Conservation (phyloP, 352 stramenopile species). For the Globisporangium paroecandrum region DNA sequence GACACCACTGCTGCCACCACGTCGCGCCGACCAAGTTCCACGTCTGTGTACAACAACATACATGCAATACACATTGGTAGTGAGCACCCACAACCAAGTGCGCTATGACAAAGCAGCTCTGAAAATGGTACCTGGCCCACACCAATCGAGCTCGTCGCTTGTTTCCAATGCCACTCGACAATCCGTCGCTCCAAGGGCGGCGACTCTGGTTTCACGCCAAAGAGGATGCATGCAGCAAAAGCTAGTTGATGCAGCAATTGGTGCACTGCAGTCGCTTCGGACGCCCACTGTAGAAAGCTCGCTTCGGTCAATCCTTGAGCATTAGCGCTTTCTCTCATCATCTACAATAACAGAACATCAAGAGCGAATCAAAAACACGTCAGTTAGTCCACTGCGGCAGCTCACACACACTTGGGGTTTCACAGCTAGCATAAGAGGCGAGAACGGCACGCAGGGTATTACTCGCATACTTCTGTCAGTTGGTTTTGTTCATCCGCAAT, state of each 20-base stretch:
- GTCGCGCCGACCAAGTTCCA: conserved; percentile 73
- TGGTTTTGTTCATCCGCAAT: conserved; percentile 34
- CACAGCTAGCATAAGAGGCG: not conserved
- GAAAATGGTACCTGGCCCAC: conserved; percentile 48
- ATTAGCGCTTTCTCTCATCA: not conserved
- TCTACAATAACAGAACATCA: not conserved
- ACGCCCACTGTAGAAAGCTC: conserved; percentile 53
- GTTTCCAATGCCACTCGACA: conserved; percentile 69
- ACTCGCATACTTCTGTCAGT: conserved; percentile 34
- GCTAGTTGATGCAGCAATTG: conserved; percentile 68
- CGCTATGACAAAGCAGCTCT: not conserved
- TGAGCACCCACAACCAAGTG: conserved; percentile 3
- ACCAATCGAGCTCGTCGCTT: conserved; percentile 36
- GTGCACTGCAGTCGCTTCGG: conserved; percentile 32
- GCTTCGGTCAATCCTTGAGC: conserved; percentile 29
- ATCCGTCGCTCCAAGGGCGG: conserved; percentile 65
- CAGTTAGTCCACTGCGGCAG: not conserved
- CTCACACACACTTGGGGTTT: not conserved
- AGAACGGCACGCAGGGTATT: conserved; percentile 9
- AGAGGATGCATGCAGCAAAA: conserved; percentile 70
- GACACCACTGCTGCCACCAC: conserved; percentile 83
- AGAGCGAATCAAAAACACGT: not conserved
- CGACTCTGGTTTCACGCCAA: conserved; percentile 73
- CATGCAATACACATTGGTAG: conserved; percentile 7
- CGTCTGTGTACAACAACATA: conserved; percentile 28